Evolutionary conservation across 768 basidiomycete genomes (phyloP).

Genomic region (Russula emetica): DNA sequence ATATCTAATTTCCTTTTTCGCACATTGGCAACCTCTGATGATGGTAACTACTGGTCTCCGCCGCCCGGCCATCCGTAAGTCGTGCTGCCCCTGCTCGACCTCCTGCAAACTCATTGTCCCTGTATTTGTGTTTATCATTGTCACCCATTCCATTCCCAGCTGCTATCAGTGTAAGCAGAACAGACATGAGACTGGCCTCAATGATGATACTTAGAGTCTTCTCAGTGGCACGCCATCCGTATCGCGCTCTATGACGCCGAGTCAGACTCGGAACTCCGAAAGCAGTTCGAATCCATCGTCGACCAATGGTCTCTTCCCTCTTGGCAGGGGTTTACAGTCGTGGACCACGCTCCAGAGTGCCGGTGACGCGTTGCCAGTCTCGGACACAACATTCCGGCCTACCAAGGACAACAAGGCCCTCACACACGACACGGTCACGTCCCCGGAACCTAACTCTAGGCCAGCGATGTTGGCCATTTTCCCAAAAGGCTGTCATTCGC

Average conservation of each 20-base stretch:
- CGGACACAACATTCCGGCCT: slow-evolving; percentile 32
- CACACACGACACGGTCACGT: neutral
- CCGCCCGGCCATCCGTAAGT: neutral
- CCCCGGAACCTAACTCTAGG: neutral
- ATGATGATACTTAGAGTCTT: no score
- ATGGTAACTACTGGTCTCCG: no score
- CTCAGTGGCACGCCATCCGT: neutral
- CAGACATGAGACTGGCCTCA: neutral
- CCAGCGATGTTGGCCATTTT: neutral
- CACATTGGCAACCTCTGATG: neutral
- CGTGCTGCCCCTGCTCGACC: neutral
- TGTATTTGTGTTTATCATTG: no score
- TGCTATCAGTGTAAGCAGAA: neutral
- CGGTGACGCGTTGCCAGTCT: slow-evolving; percentile 29
- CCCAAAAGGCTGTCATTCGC: neutral
- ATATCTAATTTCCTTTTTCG: no score
- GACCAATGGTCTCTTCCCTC: slow-evolving; percentile 28
- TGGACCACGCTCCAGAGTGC: slow-evolving; percentile 32
- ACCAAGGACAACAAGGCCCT: slow-evolving; percentile 26
- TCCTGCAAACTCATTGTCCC: neutral
- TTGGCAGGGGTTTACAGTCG: slow-evolving; percentile 25
- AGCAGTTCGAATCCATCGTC: neutral
- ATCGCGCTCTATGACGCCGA: slow-evolving; percentile 20
- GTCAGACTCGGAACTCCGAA: neutral
- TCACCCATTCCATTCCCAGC: no score